Percentiles rank a stretch among this genome's conserved stretches.
Conservation (phyloP, 768 basidiomycete genomes). For the Suillus cothurnatus region DNA sequence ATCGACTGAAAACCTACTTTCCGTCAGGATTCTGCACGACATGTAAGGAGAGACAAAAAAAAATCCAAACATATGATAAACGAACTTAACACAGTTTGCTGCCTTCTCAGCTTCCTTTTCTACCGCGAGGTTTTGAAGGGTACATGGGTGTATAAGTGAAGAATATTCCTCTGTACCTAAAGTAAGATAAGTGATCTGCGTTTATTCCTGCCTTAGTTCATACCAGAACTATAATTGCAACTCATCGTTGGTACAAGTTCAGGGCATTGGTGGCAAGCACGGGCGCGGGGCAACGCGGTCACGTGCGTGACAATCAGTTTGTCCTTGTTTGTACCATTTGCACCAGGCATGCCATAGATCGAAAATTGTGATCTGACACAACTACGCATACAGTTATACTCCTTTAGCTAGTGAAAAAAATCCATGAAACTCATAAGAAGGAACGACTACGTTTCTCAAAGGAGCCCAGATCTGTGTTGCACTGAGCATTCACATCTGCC, state of each 20-base stretch:
- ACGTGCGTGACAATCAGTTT: neutral
- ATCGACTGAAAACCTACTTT: slow-evolving; percentile 21
- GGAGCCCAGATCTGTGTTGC: slow-evolving; percentile 13
- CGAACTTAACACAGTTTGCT: neutral
- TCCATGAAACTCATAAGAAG: neutral
- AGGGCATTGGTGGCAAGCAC: too few relatives aligned
- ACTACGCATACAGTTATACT: too few relatives aligned
- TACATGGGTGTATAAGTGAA: neutral
- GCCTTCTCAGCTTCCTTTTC: slow-evolving; percentile 1
- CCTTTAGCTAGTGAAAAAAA: too few relatives aligned
- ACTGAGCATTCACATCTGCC: slow-evolving; percentile 27
- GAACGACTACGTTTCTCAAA: neutral
- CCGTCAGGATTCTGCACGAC: slow-evolving; percentile 22
- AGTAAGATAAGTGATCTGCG: neutral
- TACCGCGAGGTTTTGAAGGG: neutral
- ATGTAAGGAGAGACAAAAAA: neutral
- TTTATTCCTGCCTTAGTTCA: neutral
- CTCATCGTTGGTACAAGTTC: neutral
- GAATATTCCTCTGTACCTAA: neutral
- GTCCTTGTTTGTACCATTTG: too few relatives aligned
- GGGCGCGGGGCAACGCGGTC: neutral
- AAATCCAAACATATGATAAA: neutral
- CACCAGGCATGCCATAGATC: too few relatives aligned
- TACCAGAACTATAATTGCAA: neutral
- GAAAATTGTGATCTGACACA: too few relatives aligned